Conservation (phyloP, 805 yeast genomes). For the Yamadazyma paraphyllophila region DNA sequence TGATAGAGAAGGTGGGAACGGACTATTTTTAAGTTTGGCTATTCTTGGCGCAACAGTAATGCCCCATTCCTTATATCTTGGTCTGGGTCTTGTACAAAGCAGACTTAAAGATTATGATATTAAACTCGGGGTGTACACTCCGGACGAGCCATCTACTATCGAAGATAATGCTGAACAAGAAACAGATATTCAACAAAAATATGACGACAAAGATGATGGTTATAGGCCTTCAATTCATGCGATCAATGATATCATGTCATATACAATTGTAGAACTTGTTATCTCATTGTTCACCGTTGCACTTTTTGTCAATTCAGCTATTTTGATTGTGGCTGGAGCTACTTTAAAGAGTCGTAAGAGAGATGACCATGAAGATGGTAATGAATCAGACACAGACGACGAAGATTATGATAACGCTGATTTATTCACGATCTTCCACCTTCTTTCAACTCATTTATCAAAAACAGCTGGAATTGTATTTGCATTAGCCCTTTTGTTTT, state of each 20-base stretch:
- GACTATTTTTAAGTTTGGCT: conserved; percentile 75
- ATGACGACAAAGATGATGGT: conserved; percentile 10
- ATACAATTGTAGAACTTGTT: conserved; percentile 39
- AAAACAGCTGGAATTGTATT: conserved; percentile 86
- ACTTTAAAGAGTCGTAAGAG: conserved; percentile 50
- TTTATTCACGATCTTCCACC: conserved; percentile 71
- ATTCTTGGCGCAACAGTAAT: conserved; percentile 92
- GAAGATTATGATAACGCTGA: conserved; percentile 59
- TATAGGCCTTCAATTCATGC: conserved; percentile 44
- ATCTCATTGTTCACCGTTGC: conserved; percentile 42
- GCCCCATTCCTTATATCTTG: conserved; percentile 87
- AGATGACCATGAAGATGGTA: conserved; percentile 12
- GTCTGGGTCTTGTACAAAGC: conserved; percentile 86
- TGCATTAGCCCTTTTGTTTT: conserved; percentile 82
- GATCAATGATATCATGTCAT: conserved; percentile 39
- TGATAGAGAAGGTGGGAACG: conserved; percentile 53
- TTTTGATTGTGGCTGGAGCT: conserved; percentile 88
- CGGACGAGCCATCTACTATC: neutral
- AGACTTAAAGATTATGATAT: conserved; percentile 73
- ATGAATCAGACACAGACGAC: conserved; percentile 19
- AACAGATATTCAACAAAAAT: conserved; percentile 2
- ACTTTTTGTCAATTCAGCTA: conserved; percentile 44
- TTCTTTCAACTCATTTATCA: conserved; percentile 67
- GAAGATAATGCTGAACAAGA: conserved; percentile 1
- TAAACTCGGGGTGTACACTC: conserved; percentile 53